Evolutionary conservation across 371 early-diverging fungal genomes (phyloP).

Genomic region (Capniomyces stellatus): DNA sequence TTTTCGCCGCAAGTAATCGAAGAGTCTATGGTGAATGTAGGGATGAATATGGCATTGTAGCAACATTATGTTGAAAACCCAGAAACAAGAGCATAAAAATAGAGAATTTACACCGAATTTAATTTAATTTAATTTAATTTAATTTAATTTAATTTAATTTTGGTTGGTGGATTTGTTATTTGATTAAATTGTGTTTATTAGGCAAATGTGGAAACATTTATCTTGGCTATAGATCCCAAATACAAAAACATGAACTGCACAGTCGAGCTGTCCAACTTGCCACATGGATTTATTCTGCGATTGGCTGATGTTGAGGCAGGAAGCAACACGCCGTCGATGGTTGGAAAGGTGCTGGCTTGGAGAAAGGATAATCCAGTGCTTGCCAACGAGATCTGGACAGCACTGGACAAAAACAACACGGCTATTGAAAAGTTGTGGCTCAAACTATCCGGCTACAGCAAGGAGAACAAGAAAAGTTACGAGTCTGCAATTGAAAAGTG

Average conservation of each 20-base stretch:
- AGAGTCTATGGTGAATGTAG: constrained; percentile 30
- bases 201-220: background rate
- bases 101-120: background rate
- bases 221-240: background rate
- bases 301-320: constrained; percentile 88
- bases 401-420: constrained; percentile 32
- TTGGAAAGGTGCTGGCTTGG: constrained; percentile 75
- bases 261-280: constrained; percentile 42
- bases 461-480: constrained; percentile 20
- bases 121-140: background rate
- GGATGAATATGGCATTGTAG: no score
- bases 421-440: constrained; percentile 29
- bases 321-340: constrained; percentile 80
- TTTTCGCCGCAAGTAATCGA: constrained; percentile 58
- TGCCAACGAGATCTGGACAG: constrained; percentile 33
- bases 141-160: background rate
- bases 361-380: constrained; percentile 41
- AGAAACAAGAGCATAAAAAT: no score
- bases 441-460: constrained; percentile 14
- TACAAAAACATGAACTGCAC: constrained; percentile 1
- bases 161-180: background rate
- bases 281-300: constrained; percentile 49
- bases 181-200: background rate
- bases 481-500: constrained; percentile 23
- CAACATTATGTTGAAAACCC: no score